These are phyloP conservation scores for Yueomyces sp. DNA, from an alignment of 805 yeast genomes.

Conservation along the genomic window DNA sequence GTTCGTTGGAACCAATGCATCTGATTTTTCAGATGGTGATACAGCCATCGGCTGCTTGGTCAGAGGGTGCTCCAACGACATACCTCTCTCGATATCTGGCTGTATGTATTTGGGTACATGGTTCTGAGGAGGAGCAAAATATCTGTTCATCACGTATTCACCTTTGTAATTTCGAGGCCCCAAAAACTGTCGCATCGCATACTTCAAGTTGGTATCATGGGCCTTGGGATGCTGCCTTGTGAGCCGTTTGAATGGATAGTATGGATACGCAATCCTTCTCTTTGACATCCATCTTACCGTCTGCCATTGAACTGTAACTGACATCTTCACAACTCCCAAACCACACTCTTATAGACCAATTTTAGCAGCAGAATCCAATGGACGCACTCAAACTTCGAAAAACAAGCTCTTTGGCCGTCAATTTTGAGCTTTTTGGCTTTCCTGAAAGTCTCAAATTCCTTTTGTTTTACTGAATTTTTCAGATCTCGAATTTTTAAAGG, in stretches of 20 bases:
- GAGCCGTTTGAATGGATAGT: slow-evolving; percentile 32
- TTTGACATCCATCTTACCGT: slow-evolving; percentile 36
- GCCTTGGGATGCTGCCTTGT: slow-evolving; percentile 28
- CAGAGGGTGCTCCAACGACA: slow-evolving; percentile 22
- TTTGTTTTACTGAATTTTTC: no score
- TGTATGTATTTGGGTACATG: slow-evolving; percentile 63
- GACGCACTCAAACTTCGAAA: no score
- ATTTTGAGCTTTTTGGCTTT: no score
- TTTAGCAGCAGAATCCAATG: no score
- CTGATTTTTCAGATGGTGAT: slow-evolving; percentile 2
- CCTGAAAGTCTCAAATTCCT: no score
- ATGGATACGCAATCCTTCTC: slow-evolving; percentile 42
- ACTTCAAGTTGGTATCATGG: slow-evolving; percentile 41
- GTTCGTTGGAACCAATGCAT: slow-evolving; percentile 3
- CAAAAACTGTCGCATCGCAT: slow-evolving; percentile 56
- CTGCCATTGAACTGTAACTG: neutral
- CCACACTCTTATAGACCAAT: no score
- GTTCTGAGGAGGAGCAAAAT: slow-evolving; percentile 50
- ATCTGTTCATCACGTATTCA: slow-evolving; percentile 64
- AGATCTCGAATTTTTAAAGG: no score
- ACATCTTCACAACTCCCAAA: no score
- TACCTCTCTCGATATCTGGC: slow-evolving; percentile 36
- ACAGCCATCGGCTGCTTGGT: slow-evolving; percentile 21
- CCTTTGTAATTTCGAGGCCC: slow-evolving; percentile 82
- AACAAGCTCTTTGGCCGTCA: no score